These are phyloP conservation scores for Colletotrichum tabaci DNA, from an alignment of 2,329 filamentous ascomycete species.

Conservation along the genomic window DNA sequence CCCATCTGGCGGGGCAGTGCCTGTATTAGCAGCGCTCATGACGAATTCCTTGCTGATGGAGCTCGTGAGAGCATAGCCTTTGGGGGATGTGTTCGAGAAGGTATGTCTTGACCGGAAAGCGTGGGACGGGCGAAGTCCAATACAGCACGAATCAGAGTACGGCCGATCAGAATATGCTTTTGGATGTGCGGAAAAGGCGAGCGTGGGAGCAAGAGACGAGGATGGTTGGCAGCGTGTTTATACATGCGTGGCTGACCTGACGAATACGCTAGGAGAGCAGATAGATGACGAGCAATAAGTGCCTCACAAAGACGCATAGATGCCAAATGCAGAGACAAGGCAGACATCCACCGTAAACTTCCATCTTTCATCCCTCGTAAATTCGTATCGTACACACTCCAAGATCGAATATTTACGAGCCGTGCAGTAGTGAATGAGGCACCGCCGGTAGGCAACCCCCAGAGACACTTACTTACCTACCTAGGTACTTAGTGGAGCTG, in stretches of 20 bases:
- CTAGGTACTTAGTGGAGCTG: background rate
- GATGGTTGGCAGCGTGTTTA: constrained; percentile 6
- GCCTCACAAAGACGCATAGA: background rate
- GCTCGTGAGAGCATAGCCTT: constrained; percentile 7
- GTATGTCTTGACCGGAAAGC: background rate
- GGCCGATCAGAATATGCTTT: background rate
- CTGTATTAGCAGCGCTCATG: constrained; percentile 19
- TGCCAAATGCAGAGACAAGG: background rate
- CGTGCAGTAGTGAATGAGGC: constrained; percentile 11
- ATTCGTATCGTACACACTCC: background rate
- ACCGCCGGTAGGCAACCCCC: too few species aligned
- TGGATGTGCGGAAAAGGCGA: background rate
- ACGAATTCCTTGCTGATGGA: background rate
- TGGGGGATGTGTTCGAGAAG: background rate
- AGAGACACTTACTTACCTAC: background rate
- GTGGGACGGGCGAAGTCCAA: background rate
- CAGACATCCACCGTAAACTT: background rate
- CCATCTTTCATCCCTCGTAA: background rate
- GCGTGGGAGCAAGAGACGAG: background rate
- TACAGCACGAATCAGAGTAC: background rate
- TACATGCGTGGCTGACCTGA: background rate
- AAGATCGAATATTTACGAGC: constrained; percentile 17
- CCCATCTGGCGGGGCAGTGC: constrained; percentile 9
- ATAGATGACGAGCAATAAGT: background rate
- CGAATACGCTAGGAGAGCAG: background rate